phyloP scores from a whole-genome alignment of 1,139 yeast species.

The Yamadazyma diospyri region DNA sequence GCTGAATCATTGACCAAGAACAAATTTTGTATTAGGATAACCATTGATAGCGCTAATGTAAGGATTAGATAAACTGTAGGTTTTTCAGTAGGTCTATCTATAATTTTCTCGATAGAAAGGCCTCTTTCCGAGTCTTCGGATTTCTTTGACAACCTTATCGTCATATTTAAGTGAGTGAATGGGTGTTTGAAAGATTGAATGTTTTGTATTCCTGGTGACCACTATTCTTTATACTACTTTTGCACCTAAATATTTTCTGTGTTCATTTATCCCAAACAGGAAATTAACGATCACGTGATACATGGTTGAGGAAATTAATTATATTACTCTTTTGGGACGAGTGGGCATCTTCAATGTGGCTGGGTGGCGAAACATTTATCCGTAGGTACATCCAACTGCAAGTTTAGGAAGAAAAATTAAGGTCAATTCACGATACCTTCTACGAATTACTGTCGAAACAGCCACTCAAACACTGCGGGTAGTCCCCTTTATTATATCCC shows the following conservation, averaged over 20 bases:
- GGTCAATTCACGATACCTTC: too few species aligned
- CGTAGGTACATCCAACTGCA: too few species aligned
- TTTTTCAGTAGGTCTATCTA: background rate
- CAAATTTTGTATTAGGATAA: constrained; percentile 9
- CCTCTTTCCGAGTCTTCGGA: constrained; percentile 2
- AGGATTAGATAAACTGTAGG: constrained; percentile 8
- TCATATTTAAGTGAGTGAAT: background rate
- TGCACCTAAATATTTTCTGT: too few species aligned
- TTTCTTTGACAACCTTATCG: constrained; percentile 3
- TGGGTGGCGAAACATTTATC: too few species aligned
- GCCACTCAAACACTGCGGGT: too few species aligned
- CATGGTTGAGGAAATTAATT: background rate
- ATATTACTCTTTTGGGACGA: constrained; percentile 1
- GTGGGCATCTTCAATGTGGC: background rate
- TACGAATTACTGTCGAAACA: too few species aligned
- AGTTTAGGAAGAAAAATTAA: too few species aligned
- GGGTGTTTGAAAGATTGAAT: constrained; percentile 1
- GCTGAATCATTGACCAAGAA: constrained; percentile 7
- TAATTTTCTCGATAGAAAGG: background rate
- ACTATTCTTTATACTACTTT: too few species aligned
- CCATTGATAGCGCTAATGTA: constrained; percentile 10
- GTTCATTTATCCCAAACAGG: constrained; percentile 3
- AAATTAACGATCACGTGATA: constrained; percentile 2
- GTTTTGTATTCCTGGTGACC: too few species aligned
- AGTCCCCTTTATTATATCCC: too few species aligned